Percentiles rank a stretch among this genome's conserved stretches.
These are phyloP conservation scores for Pisolithus tinctorius DNA, from an alignment of 768 basidiomycete species.

Conservation along the genomic window DNA sequence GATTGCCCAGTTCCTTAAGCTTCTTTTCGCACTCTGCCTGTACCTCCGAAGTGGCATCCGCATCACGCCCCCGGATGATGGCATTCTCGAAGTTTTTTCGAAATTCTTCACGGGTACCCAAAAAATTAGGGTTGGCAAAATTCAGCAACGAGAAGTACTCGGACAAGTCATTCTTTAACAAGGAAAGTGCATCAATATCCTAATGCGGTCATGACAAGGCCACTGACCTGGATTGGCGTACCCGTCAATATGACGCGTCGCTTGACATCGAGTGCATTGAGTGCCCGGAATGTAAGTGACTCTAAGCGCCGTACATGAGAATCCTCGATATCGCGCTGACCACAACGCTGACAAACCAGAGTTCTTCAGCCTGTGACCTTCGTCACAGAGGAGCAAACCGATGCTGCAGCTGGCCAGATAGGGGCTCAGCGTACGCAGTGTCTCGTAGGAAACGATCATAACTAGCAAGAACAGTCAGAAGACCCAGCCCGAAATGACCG, in stretches of 20 bases:
- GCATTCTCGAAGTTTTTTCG: slow-evolving; percentile 91
- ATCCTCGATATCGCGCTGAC: slow-evolving; percentile 1
- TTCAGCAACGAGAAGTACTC: slow-evolving; percentile 92
- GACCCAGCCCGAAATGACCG: background rate
- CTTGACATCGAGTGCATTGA: slow-evolving; percentile 77
- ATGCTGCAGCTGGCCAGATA: slow-evolving; percentile 77
- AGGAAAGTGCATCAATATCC: background rate
- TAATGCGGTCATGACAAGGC: background rate
- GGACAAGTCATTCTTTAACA: slow-evolving; percentile 74
- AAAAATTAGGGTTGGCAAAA: slow-evolving; percentile 88
- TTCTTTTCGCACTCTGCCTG: slow-evolving; percentile 85
- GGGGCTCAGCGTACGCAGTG: slow-evolving; percentile 70
- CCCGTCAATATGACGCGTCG: slow-evolving; percentile 92
- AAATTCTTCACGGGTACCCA: slow-evolving; percentile 86
- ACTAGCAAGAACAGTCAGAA: slow-evolving; percentile 40
- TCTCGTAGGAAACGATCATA: slow-evolving; percentile 99
- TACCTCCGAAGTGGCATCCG: slow-evolving; percentile 70
- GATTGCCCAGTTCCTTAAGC: slow-evolving; percentile 80
- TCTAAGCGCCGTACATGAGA: slow-evolving; percentile 39
- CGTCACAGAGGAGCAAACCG: slow-evolving; percentile 92
- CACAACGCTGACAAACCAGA: slow-evolving; percentile 50
- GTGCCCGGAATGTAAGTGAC: slow-evolving; percentile 78
- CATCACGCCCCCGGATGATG: slow-evolving; percentile 87
- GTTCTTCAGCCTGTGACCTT: slow-evolving; percentile 96
- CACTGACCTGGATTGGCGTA: slow-evolving; percentile 77